These are phyloP conservation scores for Silene latifolia DNA, from an alignment of 148 eudicot genomes.

Conservation along the genomic window DNA sequence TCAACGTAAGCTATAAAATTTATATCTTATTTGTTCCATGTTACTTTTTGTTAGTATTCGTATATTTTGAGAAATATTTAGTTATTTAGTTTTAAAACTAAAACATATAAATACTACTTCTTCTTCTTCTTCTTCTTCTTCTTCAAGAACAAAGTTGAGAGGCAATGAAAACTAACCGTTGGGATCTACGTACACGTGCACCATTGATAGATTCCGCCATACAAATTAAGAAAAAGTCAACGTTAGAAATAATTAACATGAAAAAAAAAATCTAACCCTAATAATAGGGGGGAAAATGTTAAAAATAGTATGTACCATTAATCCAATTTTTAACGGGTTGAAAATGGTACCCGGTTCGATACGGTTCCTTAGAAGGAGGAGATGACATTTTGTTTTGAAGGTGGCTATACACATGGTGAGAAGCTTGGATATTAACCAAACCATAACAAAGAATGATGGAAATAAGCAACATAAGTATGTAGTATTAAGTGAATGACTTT, in stretches of 20 bases:
- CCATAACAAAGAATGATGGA: constrained; percentile 13
- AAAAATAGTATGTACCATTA: constrained; percentile 37
- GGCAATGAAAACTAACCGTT: constrained; percentile 41
- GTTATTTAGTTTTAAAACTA: too few species aligned
- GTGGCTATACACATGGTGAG: constrained; percentile 24
- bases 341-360: constrained; percentile 57
- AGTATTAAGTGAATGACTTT: too few species aligned
- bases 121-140: too few species aligned
- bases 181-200: constrained; percentile 46
- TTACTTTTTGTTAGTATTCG: too few species aligned
- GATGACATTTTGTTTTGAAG: background rate
- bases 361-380: constrained; percentile 23
- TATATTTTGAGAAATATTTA: too few species aligned
- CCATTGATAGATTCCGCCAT: constrained; percentile 19
- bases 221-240: constrained; percentile 13
- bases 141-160: background rate
- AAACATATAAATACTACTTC: too few species aligned
- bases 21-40: too few species aligned
- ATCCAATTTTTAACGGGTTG: constrained; percentile 75
- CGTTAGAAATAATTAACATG: background rate
- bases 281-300: too few species aligned
- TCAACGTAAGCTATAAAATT: too few species aligned
- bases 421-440: constrained; percentile 32
- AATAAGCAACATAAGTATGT: constrained; percentile 12
- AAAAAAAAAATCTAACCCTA: too few species aligned